Percentiles rank a stretch among this genome's conserved stretches.
phyloP scores from a whole-genome alignment of 768 basidiomycete genomes.

The Filobasidium floriforme region DNA sequence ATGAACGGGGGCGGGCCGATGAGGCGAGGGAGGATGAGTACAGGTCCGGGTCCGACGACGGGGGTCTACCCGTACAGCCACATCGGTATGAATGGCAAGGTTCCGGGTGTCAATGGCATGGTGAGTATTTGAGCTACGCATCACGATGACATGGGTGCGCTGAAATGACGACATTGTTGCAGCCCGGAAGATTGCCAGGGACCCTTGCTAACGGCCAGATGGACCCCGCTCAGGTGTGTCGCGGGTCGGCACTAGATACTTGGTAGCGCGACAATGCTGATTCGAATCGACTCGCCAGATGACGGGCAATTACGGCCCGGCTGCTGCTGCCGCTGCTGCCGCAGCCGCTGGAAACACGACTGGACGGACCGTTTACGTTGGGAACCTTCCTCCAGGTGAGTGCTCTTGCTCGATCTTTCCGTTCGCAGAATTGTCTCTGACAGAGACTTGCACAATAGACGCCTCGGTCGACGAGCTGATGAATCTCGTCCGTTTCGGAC shows the following conservation, averaged over 20 bases:
- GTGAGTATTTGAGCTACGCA: constrained; percentile 26
- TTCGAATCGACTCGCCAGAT: constrained; percentile 46
- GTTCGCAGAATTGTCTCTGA: not conserved
- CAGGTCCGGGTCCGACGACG: constrained; percentile 6
- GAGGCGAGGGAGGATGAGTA: constrained; percentile 8
- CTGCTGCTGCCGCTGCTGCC: constrained; percentile 67
- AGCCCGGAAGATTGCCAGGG: constrained; percentile 14
- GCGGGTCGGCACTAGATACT: constrained; percentile 14
- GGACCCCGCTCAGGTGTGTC: constrained; percentile 22
- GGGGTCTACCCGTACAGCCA: constrained; percentile 19
- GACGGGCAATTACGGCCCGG: constrained; percentile 62
- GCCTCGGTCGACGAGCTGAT: constrained; percentile 96
- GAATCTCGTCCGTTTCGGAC: constrained; percentile 95
- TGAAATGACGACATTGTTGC: constrained; percentile 13
- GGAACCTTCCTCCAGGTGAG: constrained; percentile 71
- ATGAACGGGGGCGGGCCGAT: not conserved
- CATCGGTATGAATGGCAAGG: constrained; percentile 13
- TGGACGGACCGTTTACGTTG: constrained; percentile 91
- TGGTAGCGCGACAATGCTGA: constrained; percentile 34
- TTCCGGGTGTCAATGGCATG: constrained; percentile 29
- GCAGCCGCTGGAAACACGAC: constrained; percentile 46
- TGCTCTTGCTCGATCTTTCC: not conserved
- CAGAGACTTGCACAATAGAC: constrained; percentile 46
- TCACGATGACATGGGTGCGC: constrained; percentile 25
- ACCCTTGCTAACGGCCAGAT: constrained; percentile 22